Percentiles rank a stretch among this genome's conserved stretches.
phyloP scores from a whole-genome alignment of 352 stramenopile genomes.

The Globisporangium acanthophoron region DNA sequence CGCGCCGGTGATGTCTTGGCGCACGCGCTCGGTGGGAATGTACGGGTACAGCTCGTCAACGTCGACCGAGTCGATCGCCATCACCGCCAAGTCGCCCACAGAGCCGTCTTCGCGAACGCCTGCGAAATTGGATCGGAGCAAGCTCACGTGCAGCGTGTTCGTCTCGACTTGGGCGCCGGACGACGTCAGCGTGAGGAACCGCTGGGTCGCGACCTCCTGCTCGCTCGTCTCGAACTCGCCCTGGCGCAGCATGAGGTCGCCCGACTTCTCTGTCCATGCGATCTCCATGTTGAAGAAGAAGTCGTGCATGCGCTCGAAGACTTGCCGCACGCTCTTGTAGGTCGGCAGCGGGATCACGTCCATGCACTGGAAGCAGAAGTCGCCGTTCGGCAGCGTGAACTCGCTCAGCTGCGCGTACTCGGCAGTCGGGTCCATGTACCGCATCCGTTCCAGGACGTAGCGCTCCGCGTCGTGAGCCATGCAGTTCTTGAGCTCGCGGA shows the following conservation, averaged over 20 bases:
- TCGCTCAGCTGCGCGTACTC: conserved; percentile 25
- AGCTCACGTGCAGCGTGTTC: conserved; percentile 6
- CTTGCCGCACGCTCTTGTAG: conserved; percentile 2
- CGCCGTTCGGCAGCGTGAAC: conserved; percentile 19
- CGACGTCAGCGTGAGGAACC: not conserved
- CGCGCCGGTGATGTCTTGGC: not conserved
- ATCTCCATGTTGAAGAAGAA: conserved; percentile 18
- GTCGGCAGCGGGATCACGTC: conserved; percentile 14
- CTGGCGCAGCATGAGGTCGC: conserved; percentile 31
- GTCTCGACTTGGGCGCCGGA: conserved; percentile 6
- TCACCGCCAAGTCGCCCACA: conserved; percentile 15
- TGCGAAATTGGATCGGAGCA: not conserved
- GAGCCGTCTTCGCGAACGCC: conserved; percentile 2
- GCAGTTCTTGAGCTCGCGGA: conserved; percentile 1
- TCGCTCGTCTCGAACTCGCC: conserved; percentile 16
- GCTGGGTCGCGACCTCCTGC: conserved; percentile 6
- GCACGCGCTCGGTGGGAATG: not conserved
- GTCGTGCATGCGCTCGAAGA: conserved; percentile 4
- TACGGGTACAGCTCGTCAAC: not conserved
- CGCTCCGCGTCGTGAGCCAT: conserved; percentile 3
- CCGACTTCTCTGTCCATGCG: conserved; percentile 14
- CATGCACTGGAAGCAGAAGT: conserved; percentile 19
- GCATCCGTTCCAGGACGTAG: conserved; percentile 4
- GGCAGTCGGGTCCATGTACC: conserved; percentile 20
- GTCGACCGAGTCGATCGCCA: conserved; percentile 44